Evolutionary conservation across 441 rosid genomes (phyloP).

Genomic region (Mallotus japonicus): DNA sequence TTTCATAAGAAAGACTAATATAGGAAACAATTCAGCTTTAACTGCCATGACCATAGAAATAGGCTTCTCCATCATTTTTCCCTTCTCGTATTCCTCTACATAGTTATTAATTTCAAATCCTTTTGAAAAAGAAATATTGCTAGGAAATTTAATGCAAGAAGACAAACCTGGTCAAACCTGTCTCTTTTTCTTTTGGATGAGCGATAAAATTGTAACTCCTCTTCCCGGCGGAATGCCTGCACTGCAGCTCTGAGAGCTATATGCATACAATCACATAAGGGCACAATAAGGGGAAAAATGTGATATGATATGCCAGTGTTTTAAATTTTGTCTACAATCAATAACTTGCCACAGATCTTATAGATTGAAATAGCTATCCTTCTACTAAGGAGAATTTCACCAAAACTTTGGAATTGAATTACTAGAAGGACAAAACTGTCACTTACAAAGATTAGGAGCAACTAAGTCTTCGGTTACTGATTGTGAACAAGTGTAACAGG

Average conservation of each 20-base stretch:
- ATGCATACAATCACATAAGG: constrained; percentile 8
- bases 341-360: not conserved
- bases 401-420: not conserved
- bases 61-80: not conserved
- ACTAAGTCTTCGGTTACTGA: constrained; percentile 65
- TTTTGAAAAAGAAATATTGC: not conserved
- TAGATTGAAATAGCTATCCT: not conserved
- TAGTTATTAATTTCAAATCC: not conserved
- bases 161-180: constrained; percentile 74
- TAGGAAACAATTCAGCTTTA: constrained; percentile 7
- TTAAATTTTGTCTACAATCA: not conserved
- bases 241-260: constrained; percentile 84
- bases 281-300: not conserved
- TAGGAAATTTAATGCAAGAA: constrained; percentile 4
- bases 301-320: not conserved
- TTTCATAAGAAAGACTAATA: not conserved
- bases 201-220: constrained; percentile 56
- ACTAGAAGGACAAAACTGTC: constrained; percentile 15
- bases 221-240: constrained; percentile 82
- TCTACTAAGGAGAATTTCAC: not conserved
- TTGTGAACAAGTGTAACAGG: constrained; percentile 69
- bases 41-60: constrained; percentile 2
- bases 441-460: constrained; percentile 84
- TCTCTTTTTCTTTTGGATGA: constrained; percentile 81
- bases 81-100: not conserved